Base-by-base conservation (phyloP, 768 basidiomycete genomes). In the Mycena crocata region DNA sequence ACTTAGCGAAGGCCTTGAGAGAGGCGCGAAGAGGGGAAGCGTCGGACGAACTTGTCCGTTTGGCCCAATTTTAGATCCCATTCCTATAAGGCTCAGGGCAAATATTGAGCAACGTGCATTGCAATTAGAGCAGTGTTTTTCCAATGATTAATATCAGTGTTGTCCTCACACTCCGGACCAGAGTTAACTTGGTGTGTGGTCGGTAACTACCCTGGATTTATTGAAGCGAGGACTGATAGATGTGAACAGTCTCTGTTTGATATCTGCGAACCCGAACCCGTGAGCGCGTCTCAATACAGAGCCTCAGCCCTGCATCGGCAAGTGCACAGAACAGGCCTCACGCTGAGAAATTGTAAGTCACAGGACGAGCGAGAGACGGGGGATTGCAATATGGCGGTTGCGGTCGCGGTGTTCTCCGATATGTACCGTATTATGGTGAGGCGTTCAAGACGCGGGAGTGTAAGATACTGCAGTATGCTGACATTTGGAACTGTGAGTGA, bases 21-120 rank as follows among this genome's bases (percentile, higher is more conserved):
- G 42, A 35, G 42, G 52, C n/a, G 21, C 62, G 32, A 15, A 44
- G 26, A 14, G 42, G 61, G 15, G 52, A 55, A 44, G 62, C 62
- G n/a, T 12, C 62, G 12, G 62, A 44, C 44, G 62, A 63, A 37
- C n/a, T 63, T 17, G 23, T 30, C 15, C 30, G 62, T 23, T 44
- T 63, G 62, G 62, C 62, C 14, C 26, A 15, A 8, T 63, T 63
- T 46, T 63, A 63, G 35, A n/a, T n/a, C n/a, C n/a, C n/a, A n/a
- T n/a, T n/a, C n/a, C n/a, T n/a, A n/a, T n/a, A n/a, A n/a, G n/a
- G n/a, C n/a, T n/a, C n/a, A n/a, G n/a, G n/a, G n/a, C n/a, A n/a
- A n/a, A n/a, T n/a, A n/a, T n/a, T n/a, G n/a, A n/a, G n/a, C n/a
- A n/a, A n/a, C n/a, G n/a, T n/a, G n/a, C n/a, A n/a, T n/a, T n/a